These are phyloP conservation scores for Xylaria sp. DNA, from an alignment of 2,329 filamentous ascomycete genomes.

Conservation along the genomic window DNA sequence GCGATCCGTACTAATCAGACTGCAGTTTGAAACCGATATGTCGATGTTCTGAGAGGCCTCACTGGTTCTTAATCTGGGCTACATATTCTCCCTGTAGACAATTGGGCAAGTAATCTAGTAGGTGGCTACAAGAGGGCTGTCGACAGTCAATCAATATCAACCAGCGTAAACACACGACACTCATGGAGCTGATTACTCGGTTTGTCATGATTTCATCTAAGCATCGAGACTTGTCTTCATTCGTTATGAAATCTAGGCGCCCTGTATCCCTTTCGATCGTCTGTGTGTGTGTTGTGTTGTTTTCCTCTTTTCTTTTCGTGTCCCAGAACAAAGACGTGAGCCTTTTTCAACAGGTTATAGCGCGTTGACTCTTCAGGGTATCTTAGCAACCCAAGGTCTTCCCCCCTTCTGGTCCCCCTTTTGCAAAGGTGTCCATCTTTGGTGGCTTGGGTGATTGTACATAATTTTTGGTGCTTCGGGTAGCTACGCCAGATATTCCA, in stretches of 20 bases:
- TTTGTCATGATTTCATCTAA: conserved; percentile 9
- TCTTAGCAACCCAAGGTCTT: conserved; percentile 10
- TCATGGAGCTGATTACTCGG: neutral
- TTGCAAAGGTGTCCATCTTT: conserved; percentile 5
- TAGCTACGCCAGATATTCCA: conserved; percentile 11
- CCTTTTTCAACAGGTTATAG: conserved; percentile 6
- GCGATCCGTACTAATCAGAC: no score
- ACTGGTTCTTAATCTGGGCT: no score
- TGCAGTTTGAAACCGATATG: no score
- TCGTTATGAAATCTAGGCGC: conserved; percentile 18
- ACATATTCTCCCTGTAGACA: no score
- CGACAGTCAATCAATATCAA: no score
- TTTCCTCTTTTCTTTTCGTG: conserved; percentile 1
- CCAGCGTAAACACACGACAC: neutral
- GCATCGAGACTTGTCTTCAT: conserved; percentile 20
- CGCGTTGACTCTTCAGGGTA: conserved; percentile 12
- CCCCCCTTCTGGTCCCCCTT: conserved; percentile 9
- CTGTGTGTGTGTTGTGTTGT: neutral
- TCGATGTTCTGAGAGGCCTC: no score
- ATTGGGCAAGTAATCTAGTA: no score
- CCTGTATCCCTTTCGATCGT: conserved; percentile 13
- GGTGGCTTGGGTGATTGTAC: conserved; percentile 16
- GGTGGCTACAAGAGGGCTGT: no score
- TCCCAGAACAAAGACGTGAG: conserved; percentile 8
- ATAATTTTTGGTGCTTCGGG: conserved; percentile 11